Base-by-base conservation (phyloP, 176 grass and related monocot species). In the Eragrostis curvula region DNA sequence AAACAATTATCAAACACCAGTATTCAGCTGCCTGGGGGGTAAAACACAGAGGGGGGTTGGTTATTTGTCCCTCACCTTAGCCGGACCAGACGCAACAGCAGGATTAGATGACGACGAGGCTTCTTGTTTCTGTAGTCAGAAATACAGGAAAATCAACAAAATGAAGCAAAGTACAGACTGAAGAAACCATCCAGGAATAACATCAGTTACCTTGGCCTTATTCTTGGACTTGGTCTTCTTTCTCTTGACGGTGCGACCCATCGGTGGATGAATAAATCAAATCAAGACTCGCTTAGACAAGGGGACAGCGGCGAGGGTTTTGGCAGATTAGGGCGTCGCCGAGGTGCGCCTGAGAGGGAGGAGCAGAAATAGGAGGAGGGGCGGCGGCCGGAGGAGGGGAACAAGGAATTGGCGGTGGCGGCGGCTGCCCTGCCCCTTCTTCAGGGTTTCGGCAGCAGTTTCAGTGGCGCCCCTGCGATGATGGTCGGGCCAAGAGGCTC, bases 141-240 rank as follows among this genome's bases (percentile, higher is more conserved):
- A 49, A 72, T 20, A 77, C 18, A 85, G 5, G 0, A 71, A 28
- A 28, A 59, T 63, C 21, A 78, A 36, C 16, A 2, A 64, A 8
- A 24, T 24, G 15, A 9, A 59, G 56, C 48, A 14, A 77, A 53
- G n/a, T 29, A 57, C 49, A 48, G 40, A 42, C 47, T 63, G 43
- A 49, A 45, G 20, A 14, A 66, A 10, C 0, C 7, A 13, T 39
- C 55, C 10, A 43, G 48, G 16, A 56, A 43, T 8, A 68, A 56
- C 40, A 7, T 53, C 30, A 7, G 48, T 16, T 62, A 83, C 94
- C 88, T 87, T 89, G 71, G 71, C 5, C 71, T 57, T 89, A 24
- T 81, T 92, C 66, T 85, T 93, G 71, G 68, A 79, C 68, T 90
- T 95, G 24, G 48, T 30, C 77, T 88, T 96, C 85, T 78, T 91